Evolutionary conservation across 2,329 filamentous ascomycete genomes (phyloP), one percentile per base, ranked within the genome.

Genomic region (Fusarium sp.): DNA sequence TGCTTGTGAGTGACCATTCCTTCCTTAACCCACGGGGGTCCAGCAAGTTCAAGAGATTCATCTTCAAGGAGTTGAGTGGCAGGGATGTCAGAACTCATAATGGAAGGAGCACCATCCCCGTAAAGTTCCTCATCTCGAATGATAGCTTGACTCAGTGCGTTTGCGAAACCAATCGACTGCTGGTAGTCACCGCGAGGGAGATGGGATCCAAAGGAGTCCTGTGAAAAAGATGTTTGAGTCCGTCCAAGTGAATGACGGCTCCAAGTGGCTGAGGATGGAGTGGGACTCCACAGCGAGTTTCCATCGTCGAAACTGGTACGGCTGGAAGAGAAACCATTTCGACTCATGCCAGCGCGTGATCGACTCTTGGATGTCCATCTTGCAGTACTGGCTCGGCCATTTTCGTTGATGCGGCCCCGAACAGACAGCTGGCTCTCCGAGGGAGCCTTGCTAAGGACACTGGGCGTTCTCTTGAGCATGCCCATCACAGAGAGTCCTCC

Each of bases 1-100:
- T 97, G 95, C 79, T 98, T 98, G 81, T 99, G 95, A 71, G 95
- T 95, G 20, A 98, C 84, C 72, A 96, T 93, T 65, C 96, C 96
- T 79, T 99, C 96, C 80, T 99, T 99, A 27, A 96, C 91, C 96
- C 96, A 99, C 0, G 96, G 96, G n/a, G 96, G 93, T 23, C 96
- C 96, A 13, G 91, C 89, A 37, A 99, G 88, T 75, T 97, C 94
- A 14, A 99, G 85, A 0, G 91, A 93, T 74, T 99, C 96, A 74
- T 98, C 96, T 73, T 97, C 95, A 0, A 98, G 87, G 11, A 97
- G 82, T 25, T 91, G 88, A 7, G 87, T 83, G 3, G 82, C 82
- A 2, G 82, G 83, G 33, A 88, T 80, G 42, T 88, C 87, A 29
- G 90, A 88, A 71, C 90, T 90, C 66, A 85, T 82, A 70, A 82